phyloP scores from a whole-genome alignment of 1,284 basidiomycete genomes.

The Ustilago bromivora region DNA sequence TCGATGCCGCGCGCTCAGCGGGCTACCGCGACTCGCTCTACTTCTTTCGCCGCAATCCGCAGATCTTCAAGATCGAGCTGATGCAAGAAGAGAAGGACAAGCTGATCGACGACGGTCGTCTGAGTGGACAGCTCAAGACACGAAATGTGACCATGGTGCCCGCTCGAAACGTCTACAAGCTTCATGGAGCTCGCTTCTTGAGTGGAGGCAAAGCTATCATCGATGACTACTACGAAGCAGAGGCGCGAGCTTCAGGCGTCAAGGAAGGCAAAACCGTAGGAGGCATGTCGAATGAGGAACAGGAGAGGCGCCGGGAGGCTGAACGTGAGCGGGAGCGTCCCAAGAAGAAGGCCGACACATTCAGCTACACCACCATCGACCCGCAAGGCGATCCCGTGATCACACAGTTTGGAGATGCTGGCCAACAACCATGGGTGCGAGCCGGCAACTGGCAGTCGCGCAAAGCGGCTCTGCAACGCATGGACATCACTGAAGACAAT shows the following conservation, averaged over 20 bases:
- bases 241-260: slow-evolving; percentile 73
- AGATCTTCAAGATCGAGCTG: slow-evolving; percentile 83
- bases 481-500: slow-evolving; percentile 66
- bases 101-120: slow-evolving; percentile 86
- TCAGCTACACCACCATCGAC: slow-evolving; percentile 57
- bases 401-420: slow-evolving; percentile 66
- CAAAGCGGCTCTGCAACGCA: slow-evolving; percentile 50
- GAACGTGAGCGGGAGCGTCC: slow-evolving; percentile 57
- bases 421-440: slow-evolving; percentile 63
- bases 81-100: slow-evolving; percentile 81
- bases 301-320: slow-evolving; percentile 54
- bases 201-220: slow-evolving; percentile 87
- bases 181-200: slow-evolving; percentile 91
- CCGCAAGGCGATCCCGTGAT: slow-evolving; percentile 61
- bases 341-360: slow-evolving; percentile 57
- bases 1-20: slow-evolving; percentile 93
- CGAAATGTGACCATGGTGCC: slow-evolving; percentile 93
- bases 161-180: slow-evolving; percentile 90
- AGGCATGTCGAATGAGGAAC: slow-evolving; percentile 54
- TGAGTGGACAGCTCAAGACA: slow-evolving; percentile 87
- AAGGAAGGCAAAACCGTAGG: slow-evolving; percentile 67
- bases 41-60: slow-evolving; percentile 90
- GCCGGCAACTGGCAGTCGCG: slow-evolving; percentile 57
- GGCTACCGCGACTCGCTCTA: slow-evolving; percentile 96
- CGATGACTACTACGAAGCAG: slow-evolving; percentile 95